phyloP scores from a whole-genome alignment of 1,139 yeast genomes.

The Lodderomyces elongisporus region DNA sequence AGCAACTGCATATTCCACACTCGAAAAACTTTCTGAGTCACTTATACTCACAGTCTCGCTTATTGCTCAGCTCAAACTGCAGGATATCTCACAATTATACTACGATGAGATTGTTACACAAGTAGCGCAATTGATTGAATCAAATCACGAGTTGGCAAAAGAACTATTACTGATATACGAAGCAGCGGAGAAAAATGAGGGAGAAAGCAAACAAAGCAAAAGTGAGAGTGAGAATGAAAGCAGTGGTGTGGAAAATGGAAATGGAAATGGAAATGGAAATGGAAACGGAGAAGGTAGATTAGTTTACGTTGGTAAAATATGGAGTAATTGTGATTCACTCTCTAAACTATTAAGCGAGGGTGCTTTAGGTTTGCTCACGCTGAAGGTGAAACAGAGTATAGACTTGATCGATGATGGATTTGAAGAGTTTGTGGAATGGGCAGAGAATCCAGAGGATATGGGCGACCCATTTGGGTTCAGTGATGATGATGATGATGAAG shows the following conservation, averaged over 20 bases:
- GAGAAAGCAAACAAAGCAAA: too few species aligned
- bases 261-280: too few species aligned
- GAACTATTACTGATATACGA: slow-evolving; percentile 24
- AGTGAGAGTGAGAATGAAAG: slow-evolving; percentile 6
- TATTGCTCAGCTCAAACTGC: slow-evolving; percentile 36
- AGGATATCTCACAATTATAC: slow-evolving; percentile 36
- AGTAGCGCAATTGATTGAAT: slow-evolving; percentile 8
- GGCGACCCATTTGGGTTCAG: slow-evolving; percentile 41
- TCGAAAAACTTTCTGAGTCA: slow-evolving; percentile 46
- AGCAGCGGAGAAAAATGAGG: too few species aligned
- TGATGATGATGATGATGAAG: slow-evolving; percentile 30
- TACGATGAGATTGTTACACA: slow-evolving; percentile 31
- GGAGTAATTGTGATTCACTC: slow-evolving; percentile 55
- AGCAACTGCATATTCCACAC: slow-evolving; percentile 50
- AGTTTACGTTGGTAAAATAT: slow-evolving; percentile 56
- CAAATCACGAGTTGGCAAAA: slow-evolving; percentile 9
- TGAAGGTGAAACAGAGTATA: slow-evolving; percentile 42
- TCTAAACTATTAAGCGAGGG: slow-evolving; percentile 40
- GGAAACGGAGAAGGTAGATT: slow-evolving; percentile 37
- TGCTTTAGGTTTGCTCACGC: slow-evolving; percentile 44
- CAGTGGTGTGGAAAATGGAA: too few species aligned
- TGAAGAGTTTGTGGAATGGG: slow-evolving; percentile 63
- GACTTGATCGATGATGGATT: slow-evolving; percentile 56
- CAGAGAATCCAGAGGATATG: slow-evolving; percentile 51
- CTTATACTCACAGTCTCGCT: slow-evolving; percentile 44